phyloP scores from a whole-genome alignment of 495 filamentous ascomycete species.

The Parathielavia appendiculata region DNA sequence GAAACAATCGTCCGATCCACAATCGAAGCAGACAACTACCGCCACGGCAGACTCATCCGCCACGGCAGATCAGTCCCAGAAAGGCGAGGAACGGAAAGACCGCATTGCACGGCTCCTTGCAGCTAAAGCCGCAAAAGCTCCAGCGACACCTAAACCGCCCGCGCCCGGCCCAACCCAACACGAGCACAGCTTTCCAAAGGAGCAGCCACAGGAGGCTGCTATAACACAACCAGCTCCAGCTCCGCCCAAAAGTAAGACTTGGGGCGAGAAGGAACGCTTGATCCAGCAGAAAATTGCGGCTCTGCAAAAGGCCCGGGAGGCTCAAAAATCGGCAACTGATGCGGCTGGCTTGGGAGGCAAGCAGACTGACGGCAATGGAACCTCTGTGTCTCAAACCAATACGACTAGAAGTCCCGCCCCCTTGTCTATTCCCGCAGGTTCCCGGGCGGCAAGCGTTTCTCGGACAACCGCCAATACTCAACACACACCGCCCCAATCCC shows the following conservation, averaged over 20 bases:
- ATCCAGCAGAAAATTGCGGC: constrained; percentile 45
- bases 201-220: constrained; percentile 9
- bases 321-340: constrained; percentile 15
- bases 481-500: background rate
- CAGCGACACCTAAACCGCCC: constrained; percentile 9
- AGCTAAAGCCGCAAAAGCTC: constrained; percentile 42
- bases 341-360: constrained; percentile 1
- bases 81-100: constrained; percentile 67
- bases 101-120: constrained; percentile 70
- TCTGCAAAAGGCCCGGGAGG: constrained; percentile 39
- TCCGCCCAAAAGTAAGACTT: constrained; percentile 30
- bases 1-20: background rate
- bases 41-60: constrained; percentile 14
- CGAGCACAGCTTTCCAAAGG: constrained; percentile 15
- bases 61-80: constrained; percentile 30
- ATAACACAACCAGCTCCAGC: constrained; percentile 15
- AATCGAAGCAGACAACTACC: constrained; percentile 9
- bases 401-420: background rate
- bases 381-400: background rate
- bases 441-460: constrained; percentile 1
- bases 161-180: constrained; percentile 9
- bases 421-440: background rate
- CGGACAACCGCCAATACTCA: background rate
- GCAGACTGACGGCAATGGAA: background rate
- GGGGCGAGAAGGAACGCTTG: constrained; percentile 42